These are phyloP conservation scores for Porodaedalea pini DNA, from an alignment of 1,284 basidiomycete genomes.

Conservation along the genomic window DNA sequence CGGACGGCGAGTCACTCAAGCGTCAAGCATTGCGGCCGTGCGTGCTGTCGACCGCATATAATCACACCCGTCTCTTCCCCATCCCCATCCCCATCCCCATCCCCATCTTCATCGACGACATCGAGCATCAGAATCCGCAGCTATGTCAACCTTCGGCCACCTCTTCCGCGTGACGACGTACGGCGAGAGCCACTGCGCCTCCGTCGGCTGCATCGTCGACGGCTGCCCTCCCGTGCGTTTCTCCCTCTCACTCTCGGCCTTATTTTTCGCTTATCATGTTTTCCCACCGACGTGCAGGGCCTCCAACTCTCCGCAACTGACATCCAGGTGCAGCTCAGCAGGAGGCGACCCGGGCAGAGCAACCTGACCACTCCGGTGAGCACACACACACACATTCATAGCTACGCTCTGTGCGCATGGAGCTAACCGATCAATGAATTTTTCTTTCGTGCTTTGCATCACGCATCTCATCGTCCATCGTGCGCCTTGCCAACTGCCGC, in stretches of 20 bases:
- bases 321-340: conserved; percentile 89
- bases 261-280: background rate
- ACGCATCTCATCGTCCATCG: background rate
- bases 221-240: conserved; percentile 86
- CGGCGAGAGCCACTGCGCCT: conserved; percentile 96
- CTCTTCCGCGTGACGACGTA: conserved; percentile 95
- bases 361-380: conserved; percentile 93
- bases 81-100: background rate
- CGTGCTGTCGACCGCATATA: conserved; percentile 12
- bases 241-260: background rate
- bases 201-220: conserved; percentile 96
- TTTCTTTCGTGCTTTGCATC: conserved; percentile 2
- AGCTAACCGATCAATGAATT: too few species aligned
- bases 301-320: conserved; percentile 78
- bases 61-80: background rate
- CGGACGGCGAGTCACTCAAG: background rate
- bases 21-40: conserved; percentile 17
- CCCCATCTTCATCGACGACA: background rate
- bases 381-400: conserved; percentile 22
- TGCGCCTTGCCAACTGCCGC: background rate
- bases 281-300: conserved; percentile 56
- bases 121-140: background rate
- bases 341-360: conserved; percentile 93
- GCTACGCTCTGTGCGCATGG: too few species aligned
- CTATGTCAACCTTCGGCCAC: conserved; percentile 91